A percentile compares a stretch with the other conserved stretches of the same genome.
Conservation (phyloP, 306 rosid species). For the Quercus berberidifolia region DNA sequence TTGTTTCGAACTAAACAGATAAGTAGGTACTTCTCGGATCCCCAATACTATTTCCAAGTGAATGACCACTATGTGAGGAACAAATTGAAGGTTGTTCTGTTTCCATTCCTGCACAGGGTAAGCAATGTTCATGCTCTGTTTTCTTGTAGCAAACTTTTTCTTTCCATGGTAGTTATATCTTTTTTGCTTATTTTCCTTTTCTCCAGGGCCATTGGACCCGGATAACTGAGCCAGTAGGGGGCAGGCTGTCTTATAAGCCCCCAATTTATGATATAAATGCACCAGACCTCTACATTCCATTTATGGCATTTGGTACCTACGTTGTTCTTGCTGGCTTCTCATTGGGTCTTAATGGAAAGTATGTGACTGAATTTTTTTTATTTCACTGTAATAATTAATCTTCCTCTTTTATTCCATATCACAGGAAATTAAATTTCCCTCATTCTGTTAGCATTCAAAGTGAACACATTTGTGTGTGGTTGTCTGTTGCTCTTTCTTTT, state of each 20-base stretch:
- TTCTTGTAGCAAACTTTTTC: conserved; percentile 3
- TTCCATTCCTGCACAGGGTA: conserved; percentile 97
- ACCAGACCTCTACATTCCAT: conserved; percentile 91
- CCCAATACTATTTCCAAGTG: conserved; percentile 97
- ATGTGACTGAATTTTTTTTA: conserved; percentile 14
- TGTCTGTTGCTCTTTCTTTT: neutral
- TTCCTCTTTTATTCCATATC: neutral
- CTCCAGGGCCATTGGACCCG: conserved; percentile 98
- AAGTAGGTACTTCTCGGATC: conserved; percentile 88
- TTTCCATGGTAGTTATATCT: conserved; percentile 1
- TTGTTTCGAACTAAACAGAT: conserved; percentile 50
- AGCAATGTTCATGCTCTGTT: conserved; percentile 16
- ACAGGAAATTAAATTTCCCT: neutral
- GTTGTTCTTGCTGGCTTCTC: conserved; percentile 95
- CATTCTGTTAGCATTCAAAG: neutral
- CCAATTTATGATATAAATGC: conserved; percentile 96
- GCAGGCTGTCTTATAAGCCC: conserved; percentile 91
- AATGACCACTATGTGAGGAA: conserved; percentile 91
- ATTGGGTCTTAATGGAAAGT: conserved; percentile 90
- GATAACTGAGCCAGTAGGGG: conserved; percentile 95
- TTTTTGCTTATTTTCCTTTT: conserved; percentile 20
- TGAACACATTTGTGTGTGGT: neutral
- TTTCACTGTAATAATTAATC: neutral
- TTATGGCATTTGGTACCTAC: conserved; percentile 96
- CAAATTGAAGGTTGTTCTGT: conserved; percentile 92